phyloP scores from a whole-genome alignment of 148 eudicot genomes.

The Camellia granthamiana region DNA sequence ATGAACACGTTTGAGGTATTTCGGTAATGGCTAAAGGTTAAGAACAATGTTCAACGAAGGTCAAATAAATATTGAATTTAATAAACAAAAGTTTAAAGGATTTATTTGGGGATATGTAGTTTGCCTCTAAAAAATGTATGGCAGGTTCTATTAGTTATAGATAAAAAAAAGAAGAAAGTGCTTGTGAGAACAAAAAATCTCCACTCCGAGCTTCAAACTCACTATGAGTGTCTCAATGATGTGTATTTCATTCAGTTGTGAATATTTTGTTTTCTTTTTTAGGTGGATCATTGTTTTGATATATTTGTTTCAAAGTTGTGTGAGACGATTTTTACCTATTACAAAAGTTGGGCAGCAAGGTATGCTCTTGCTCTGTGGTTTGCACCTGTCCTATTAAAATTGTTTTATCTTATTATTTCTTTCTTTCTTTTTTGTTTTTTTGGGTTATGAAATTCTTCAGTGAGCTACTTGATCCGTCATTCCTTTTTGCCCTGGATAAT shows the following conservation, averaged over 20 bases:
- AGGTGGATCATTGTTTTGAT: conserved; percentile 99
- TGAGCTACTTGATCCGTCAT: conserved; percentile 90
- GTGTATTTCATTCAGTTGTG: not conserved
- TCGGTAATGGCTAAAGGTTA: not conserved
- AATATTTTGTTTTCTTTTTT: conserved; percentile 17
- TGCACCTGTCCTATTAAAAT: not conserved
- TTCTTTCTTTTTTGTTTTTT: not conserved
- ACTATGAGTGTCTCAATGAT: not conserved
- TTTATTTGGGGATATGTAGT: too few species aligned
- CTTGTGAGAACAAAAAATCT: too few species aligned
- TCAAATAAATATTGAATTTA: too few species aligned
- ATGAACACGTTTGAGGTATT: not conserved
- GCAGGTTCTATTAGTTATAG: too few species aligned
- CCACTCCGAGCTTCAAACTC: too few species aligned
- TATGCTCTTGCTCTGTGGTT: conserved; percentile 23
- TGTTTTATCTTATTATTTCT: not conserved
- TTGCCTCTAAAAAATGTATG: too few species aligned
- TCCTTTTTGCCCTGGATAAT: conserved; percentile 83
- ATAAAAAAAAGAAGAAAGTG: too few species aligned
- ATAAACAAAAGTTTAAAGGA: too few species aligned
- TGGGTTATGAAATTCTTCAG: conserved; percentile 38
- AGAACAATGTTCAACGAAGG: not conserved
- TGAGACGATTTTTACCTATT: conserved; percentile 77
- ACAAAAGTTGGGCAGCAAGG: conserved; percentile 98
- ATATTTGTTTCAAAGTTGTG: conserved; percentile 76